Evolutionary conservation across 2,329 filamentous ascomycete species (phyloP).

Genomic region (Trichoderma sp.): DNA sequence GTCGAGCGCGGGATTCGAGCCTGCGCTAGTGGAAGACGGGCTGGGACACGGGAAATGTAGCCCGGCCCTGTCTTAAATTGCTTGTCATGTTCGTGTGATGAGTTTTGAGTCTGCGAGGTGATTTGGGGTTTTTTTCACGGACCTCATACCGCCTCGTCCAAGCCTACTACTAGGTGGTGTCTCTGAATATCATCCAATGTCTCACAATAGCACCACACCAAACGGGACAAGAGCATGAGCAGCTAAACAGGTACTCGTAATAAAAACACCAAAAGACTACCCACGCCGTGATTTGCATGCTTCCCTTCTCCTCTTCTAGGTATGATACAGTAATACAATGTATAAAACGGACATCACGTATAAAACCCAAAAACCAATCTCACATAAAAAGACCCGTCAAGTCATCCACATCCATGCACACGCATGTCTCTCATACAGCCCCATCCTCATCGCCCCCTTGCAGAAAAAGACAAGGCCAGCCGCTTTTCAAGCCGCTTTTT

Average conservation of each 20-base stretch:
- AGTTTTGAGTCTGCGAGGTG: too few relatives aligned
- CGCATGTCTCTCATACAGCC: not conserved
- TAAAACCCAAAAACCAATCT: not conserved
- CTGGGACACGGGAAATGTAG: not conserved
- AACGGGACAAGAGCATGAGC: not conserved
- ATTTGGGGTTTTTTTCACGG: not conserved
- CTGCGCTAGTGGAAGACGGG: not conserved
- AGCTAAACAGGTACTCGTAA: not conserved
- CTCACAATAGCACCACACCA: not conserved
- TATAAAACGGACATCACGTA: not conserved
- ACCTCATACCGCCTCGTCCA: not conserved
- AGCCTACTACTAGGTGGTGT: too few relatives aligned
- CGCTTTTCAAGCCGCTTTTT: too few relatives aligned
- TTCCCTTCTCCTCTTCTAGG: not conserved
- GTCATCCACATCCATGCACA: not conserved
- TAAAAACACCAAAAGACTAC: not conserved
- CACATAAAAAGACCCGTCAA: not conserved
- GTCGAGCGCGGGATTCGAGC: not conserved
- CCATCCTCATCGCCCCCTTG: not conserved
- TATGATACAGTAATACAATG: not conserved
- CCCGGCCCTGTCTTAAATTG: not conserved
- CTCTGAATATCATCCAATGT: not conserved
- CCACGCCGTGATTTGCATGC: not conserved
- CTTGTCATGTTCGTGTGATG: not conserved
- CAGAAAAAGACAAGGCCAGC: not conserved